A percentile compares a stretch with the other conserved stretches of the same genome.
Evolutionary conservation across 176 grass and related monocot genomes (phyloP).

Genomic region (Raddia guianensis): DNA sequence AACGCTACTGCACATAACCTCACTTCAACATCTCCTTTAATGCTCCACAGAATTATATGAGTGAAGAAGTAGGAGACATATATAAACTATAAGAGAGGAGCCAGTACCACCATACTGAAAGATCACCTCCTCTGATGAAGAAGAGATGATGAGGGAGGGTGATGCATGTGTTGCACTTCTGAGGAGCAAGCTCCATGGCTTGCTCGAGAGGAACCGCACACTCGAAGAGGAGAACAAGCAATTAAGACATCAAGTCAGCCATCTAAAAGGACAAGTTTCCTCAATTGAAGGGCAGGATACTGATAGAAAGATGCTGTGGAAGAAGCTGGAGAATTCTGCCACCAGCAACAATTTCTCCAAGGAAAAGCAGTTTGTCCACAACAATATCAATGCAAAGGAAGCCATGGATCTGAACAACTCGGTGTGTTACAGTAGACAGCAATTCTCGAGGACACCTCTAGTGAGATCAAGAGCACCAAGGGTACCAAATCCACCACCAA

Average conservation of each 20-base stretch:
- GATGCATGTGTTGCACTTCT: conserved; percentile 57
- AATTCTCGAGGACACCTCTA: conserved; percentile 39
- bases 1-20: conserved; percentile 37
- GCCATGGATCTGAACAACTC: conserved; percentile 44
- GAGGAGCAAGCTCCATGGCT: conserved; percentile 70
- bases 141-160: conserved; percentile 72
- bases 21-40: conserved; percentile 45
- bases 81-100: conserved; percentile 37
- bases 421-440: conserved; percentile 43
- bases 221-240: conserved; percentile 89
- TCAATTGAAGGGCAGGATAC: conserved; percentile 64
- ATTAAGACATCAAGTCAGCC: conserved; percentile 69
- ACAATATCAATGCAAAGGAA: conserved; percentile 43
- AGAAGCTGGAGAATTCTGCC: conserved; percentile 64
- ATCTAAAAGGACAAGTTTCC: conserved; percentile 63
- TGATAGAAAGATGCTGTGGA: conserved; percentile 60
- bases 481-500: conserved; percentile 83
- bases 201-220: conserved; percentile 66
- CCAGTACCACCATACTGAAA: conserved; percentile 40
- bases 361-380: conserved; percentile 66
- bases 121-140: conserved; percentile 37
- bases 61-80: conserved; percentile 42
- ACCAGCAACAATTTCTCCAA: conserved; percentile 43
- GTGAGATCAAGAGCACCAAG: conserved; percentile 62
- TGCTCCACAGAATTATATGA: conserved; percentile 38